Evolutionary conservation across 495 filamentous ascomycete species (phyloP).

Genomic region (Durotheca rogersii): DNA sequence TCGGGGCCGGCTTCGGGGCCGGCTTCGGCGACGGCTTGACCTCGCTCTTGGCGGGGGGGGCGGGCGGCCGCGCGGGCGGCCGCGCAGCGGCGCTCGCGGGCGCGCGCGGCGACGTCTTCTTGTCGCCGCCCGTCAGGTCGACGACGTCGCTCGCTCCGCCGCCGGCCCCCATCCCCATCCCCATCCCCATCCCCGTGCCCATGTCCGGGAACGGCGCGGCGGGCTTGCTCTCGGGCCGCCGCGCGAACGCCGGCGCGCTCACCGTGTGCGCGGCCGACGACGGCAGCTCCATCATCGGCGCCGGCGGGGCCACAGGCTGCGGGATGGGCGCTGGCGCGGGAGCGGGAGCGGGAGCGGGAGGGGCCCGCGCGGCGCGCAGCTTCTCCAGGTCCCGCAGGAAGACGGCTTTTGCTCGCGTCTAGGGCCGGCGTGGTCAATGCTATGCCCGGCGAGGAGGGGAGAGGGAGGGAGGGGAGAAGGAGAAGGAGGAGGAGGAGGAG

Average conservation of each 20-base stretch:
- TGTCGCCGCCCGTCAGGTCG: conserved; percentile 29
- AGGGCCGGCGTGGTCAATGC: conserved; percentile 21
- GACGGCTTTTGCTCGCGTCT: conserved; percentile 48
- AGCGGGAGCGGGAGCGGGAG: conserved; percentile 23
- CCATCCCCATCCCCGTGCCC: conserved; percentile 43
- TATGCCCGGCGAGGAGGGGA: no score
- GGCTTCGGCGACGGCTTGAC: conserved; percentile 34
- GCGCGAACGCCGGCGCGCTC: conserved; percentile 19
- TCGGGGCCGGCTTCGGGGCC: conserved; percentile 29
- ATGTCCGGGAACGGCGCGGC: conserved; percentile 52
- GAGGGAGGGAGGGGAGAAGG: neutral
- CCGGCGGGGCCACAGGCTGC: conserved; percentile 39
- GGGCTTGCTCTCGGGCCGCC: conserved; percentile 39
- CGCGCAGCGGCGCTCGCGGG: conserved; percentile 18
- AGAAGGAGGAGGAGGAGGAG: neutral
- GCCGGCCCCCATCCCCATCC: no score
- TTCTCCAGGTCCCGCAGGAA: conserved; percentile 45
- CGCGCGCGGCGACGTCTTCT: conserved; percentile 32
- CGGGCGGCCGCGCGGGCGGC: conserved; percentile 9
- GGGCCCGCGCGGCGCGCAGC: conserved; percentile 34
- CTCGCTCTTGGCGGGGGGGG: conserved; percentile 14
- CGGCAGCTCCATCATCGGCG: conserved; percentile 43
- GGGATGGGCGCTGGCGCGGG: conserved; percentile 16
- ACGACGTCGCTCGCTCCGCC: conserved; percentile 26
- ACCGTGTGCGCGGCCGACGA: conserved; percentile 25